Percentiles rank a stretch among this genome's conserved stretches.
These are phyloP conservation scores for Serendipita indica DNA, from an alignment of 768 basidiomycete species.

Conservation along the genomic window DNA sequence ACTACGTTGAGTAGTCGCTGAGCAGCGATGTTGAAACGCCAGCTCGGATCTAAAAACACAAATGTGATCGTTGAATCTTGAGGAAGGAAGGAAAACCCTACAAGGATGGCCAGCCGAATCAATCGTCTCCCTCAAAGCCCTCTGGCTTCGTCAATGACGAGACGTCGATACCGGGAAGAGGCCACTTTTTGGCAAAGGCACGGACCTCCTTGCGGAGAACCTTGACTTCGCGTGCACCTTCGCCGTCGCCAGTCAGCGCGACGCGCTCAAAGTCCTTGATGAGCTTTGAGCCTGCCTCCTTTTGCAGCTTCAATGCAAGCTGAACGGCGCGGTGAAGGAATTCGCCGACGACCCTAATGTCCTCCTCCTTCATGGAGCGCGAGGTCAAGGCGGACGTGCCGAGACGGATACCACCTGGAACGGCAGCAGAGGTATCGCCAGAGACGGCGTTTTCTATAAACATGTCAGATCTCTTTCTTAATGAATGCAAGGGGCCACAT, in stretches of 20 bases:
- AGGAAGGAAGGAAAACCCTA: background rate
- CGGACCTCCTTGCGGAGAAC: constrained; percentile 68
- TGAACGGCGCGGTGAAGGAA: constrained; percentile 94
- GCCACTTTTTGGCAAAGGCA: constrained; percentile 74
- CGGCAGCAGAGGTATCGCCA: constrained; percentile 88
- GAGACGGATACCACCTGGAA: constrained; percentile 92
- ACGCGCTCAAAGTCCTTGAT: constrained; percentile 90
- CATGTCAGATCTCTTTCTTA: background rate
- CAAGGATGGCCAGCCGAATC: background rate
- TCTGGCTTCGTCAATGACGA: constrained; percentile 23
- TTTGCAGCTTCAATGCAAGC: constrained; percentile 76
- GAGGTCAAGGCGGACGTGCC: constrained; percentile 91
- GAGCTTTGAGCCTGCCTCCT: constrained; percentile 87
- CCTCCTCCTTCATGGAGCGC: constrained; percentile 78
- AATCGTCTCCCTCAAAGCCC: constrained; percentile 16
- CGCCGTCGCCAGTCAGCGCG: constrained; percentile 49
- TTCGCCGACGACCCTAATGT: constrained; percentile 72
- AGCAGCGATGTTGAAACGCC: constrained; percentile 5
- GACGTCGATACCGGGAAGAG: constrained; percentile 72
- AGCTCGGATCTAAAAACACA: constrained; percentile 5
- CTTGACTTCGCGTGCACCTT: constrained; percentile 54
- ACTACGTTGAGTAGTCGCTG: background rate
- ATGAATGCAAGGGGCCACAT: constrained; percentile 21
- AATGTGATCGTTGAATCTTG: constrained; percentile 9
- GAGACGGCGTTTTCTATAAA: constrained; percentile 83